phyloP scores from a whole-genome alignment of 73 alveolate genomes.

The Symbiodinium natans region DNA sequence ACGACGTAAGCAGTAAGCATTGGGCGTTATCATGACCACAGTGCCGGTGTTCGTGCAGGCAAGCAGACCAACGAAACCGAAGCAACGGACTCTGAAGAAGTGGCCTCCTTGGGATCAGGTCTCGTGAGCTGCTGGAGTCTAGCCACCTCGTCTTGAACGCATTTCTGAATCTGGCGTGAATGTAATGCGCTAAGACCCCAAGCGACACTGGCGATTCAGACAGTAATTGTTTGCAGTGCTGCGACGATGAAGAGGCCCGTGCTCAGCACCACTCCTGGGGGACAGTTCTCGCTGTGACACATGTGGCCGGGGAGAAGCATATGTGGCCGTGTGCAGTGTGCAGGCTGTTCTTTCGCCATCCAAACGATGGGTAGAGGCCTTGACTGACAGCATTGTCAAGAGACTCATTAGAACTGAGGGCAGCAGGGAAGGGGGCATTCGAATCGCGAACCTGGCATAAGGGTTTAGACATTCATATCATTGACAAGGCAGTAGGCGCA shows the following conservation, averaged over 20 bases:
- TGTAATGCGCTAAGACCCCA: background rate
- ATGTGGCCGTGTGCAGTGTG: background rate
- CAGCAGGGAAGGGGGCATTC: too few species aligned
- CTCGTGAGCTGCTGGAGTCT: background rate
- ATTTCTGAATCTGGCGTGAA: background rate
- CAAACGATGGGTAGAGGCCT: background rate
- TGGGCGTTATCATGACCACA: background rate
- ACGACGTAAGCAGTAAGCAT: background rate
- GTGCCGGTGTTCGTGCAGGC: background rate
- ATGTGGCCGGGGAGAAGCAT: too few species aligned
- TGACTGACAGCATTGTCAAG: background rate
- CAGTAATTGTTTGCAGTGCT: conserved; percentile 12
- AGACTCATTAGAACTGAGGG: too few species aligned
- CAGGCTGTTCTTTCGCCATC: conserved; percentile 6
- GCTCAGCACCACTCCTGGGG: background rate
- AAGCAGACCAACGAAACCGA: conserved; percentile 71
- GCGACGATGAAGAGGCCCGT: background rate
- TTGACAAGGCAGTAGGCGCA: too few species aligned
- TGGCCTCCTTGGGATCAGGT: background rate
- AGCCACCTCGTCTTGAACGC: too few species aligned
- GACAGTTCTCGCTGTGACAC: too few species aligned
- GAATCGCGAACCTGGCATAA: too few species aligned
- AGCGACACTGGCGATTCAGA: conserved; percentile 23
- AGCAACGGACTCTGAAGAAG: conserved; percentile 90
- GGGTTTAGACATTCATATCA: too few species aligned